Conservation (phyloP, 2,329 filamentous ascomycete genomes). For the Epichloe coenophiala region DNA sequence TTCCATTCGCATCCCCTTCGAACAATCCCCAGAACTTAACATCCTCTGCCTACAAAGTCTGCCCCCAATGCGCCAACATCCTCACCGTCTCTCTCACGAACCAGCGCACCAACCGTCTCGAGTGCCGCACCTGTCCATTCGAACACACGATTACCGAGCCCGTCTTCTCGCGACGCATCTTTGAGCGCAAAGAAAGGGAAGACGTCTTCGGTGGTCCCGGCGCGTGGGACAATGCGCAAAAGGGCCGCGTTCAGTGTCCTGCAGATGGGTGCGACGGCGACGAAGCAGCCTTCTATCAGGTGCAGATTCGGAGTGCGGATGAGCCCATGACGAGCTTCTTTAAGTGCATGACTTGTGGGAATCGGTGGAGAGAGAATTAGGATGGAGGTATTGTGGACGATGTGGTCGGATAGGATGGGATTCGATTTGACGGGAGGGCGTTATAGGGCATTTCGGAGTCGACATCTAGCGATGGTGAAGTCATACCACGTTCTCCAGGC, state of each 20-base stretch:
- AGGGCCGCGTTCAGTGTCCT: constrained; percentile 69
- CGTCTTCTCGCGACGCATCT: constrained; percentile 71
- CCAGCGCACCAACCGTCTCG: constrained; percentile 63
- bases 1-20: not conserved
- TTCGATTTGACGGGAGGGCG: not conserved
- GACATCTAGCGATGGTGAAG: not conserved
- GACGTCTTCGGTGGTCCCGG: constrained; percentile 80
- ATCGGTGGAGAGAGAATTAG: constrained; percentile 58
- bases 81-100: constrained; percentile 55
- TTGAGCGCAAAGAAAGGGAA: constrained; percentile 77
- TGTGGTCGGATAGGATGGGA: not conserved
- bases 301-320: constrained; percentile 95
- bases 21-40: not conserved
- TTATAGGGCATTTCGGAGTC: not conserved
- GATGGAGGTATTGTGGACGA: too few species aligned
- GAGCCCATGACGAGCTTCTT: constrained; percentile 98
- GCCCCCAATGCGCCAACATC: constrained; percentile 72
- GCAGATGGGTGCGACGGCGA: constrained; percentile 67
- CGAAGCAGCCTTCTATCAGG: constrained; percentile 87
- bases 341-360: constrained; percentile 60
- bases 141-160: constrained; percentile 68
- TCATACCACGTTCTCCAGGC: too few species aligned
- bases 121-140: constrained; percentile 92
- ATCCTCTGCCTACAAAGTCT: constrained; percentile 41
- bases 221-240: constrained; percentile 85